A percentile compares a stretch with the other conserved stretches of the same genome.
phyloP scores from a whole-genome alignment of 1,139 yeast species.

The Sugiyamaella pinicola region DNA sequence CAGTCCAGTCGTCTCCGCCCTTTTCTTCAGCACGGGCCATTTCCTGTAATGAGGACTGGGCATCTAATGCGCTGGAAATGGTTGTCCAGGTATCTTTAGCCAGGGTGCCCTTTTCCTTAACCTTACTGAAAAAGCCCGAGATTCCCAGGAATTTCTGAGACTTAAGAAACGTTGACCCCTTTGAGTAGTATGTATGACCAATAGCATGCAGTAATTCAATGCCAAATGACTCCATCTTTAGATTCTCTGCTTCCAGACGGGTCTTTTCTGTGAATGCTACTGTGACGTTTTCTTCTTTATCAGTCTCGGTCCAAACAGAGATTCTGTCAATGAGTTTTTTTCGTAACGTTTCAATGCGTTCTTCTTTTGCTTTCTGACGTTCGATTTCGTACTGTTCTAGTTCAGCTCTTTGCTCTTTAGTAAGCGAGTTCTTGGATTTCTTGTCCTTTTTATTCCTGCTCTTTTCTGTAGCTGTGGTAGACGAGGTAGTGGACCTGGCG shows the following conservation, averaged over 20 bases:
- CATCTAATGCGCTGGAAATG: slow-evolving; percentile 83
- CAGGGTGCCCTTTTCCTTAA: slow-evolving; percentile 85
- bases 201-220: slow-evolving; percentile 84
- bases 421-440: slow-evolving; percentile 40
- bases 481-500: not conserved
- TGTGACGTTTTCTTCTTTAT: slow-evolving; percentile 67
- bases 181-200: slow-evolving; percentile 74
- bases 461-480: slow-evolving; percentile 22
- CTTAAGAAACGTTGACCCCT: slow-evolving; percentile 59
- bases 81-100: slow-evolving; percentile 86
- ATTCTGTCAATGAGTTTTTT: slow-evolving; percentile 66
- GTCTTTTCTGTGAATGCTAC: slow-evolving; percentile 70
- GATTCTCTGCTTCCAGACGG: slow-evolving; percentile 78
- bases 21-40: slow-evolving; percentile 51
- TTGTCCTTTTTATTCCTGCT: slow-evolving; percentile 36
- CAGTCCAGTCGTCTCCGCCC: slow-evolving; percentile 64
- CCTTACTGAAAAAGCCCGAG: slow-evolving; percentile 80
- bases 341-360: slow-evolving; percentile 66
- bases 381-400: slow-evolving; percentile 80
- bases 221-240: slow-evolving; percentile 94
- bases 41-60: slow-evolving; percentile 82
- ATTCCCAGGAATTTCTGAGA: slow-evolving; percentile 79
- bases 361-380: slow-evolving; percentile 67
- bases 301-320: slow-evolving; percentile 82
- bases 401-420: slow-evolving; percentile 58